Evolutionary conservation across 2,329 filamentous ascomycete species (phyloP), one percentile per base, ranked within the genome.

Genomic region (Tolypocladium cylindrosporum): DNA sequence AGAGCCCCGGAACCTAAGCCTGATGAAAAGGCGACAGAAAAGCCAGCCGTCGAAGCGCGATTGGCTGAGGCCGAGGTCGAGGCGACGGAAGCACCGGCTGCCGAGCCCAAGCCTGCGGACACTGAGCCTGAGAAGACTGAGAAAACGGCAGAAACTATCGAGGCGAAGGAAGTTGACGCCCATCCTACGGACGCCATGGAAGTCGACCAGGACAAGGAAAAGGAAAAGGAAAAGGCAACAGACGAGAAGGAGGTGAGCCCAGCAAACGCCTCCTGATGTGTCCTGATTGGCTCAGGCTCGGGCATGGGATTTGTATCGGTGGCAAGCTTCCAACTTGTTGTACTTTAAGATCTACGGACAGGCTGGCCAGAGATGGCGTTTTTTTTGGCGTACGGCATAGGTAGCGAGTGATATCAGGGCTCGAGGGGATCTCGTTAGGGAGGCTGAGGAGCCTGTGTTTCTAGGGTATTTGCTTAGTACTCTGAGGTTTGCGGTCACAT

Each of bases 1-100:
- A 62, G 71, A 1, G 66, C 71, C 2, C 61, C 69, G 21, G 68
- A 68, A 34, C 65, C 72, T 19, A 66, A 70, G 3, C 64, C 69
- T 3, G 61, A 66, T n/a, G 66, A 68, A 9, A 69, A 74, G 7
- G 61, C 63, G 16, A 61, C 61, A 41, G 65, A 67, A 45, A 65
- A 67, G 59, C 56, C 66, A 5, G 48, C 55, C 4, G 61, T 61
- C 11, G n/a, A 59, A 2, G 61, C 61, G 2, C 54, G 64, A 4
- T 6, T 11, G 7, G 39, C 54, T 27, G 65, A 63, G 50, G 59
- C 54, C 4, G 43, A 37, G 21, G 34, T 39, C 7, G 55, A 57
- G 27, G 16, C 19, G 31, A 21, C 5, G n/a, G 48, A 36, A 36
- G 36, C 45, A 54, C 54, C 59, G 24, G 21, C 58, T 6, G 58